A percentile compares a stretch with the other conserved stretches of the same genome.
Evolutionary conservation across 331 rosid genomes (phyloP).

Genomic region (Cucumis variabilis): DNA sequence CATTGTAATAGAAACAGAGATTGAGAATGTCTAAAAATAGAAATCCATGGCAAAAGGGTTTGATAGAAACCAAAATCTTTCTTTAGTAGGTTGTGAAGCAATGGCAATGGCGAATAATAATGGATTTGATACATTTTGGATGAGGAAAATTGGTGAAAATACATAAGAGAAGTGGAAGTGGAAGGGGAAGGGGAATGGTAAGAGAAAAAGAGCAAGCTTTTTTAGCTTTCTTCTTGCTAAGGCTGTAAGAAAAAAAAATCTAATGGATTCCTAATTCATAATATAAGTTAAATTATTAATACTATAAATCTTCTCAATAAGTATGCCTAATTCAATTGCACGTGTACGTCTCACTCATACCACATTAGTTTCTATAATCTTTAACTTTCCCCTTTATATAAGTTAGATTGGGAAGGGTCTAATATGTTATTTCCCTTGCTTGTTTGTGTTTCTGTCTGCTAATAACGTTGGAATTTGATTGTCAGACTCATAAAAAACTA

Average conservation of each 20-base stretch:
- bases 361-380: too few species aligned
- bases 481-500: too few species aligned
- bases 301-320: background rate
- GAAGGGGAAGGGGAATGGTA: background rate
- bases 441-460: too few species aligned
- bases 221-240: background rate
- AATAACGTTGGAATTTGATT: too few species aligned
- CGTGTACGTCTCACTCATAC: constrained; percentile 15
- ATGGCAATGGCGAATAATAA: background rate
- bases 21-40: background rate
- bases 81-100: background rate
- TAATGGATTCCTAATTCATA: background rate
- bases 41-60: background rate
- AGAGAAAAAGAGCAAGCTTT: background rate
- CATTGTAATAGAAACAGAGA: background rate
- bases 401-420: too few species aligned
- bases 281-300: background rate
- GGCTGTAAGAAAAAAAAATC: background rate
- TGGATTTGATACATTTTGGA: too few species aligned
- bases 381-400: too few species aligned
- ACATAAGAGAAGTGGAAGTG: background rate
- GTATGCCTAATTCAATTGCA: background rate
- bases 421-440: too few species aligned
- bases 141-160: background rate
- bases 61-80: background rate